A percentile compares a stretch with the other conserved stretches of the same genome.
Conservation (phyloP, 495 filamentous ascomycete species). For the Aspergillus panamensis region DNA sequence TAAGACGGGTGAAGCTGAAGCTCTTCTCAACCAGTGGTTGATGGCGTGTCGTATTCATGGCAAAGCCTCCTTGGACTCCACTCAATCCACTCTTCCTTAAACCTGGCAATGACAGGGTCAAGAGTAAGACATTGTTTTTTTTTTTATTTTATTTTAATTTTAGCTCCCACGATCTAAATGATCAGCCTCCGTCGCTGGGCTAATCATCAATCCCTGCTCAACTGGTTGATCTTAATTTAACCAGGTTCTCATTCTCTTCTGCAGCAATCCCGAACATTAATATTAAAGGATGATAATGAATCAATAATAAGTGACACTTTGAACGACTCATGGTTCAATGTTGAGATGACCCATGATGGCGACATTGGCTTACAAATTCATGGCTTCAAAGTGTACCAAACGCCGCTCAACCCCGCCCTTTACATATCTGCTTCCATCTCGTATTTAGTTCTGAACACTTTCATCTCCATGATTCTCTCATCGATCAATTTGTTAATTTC, state of each 20-base stretch:
- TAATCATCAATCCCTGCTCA: background rate
- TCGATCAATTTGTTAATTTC: background rate
- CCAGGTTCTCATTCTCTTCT: background rate
- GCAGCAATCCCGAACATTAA: too few relatives aligned
- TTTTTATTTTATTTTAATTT: too few relatives aligned
- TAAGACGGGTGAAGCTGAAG: constrained; percentile 1
- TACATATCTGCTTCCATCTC: background rate
- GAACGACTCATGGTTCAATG: too few relatives aligned
- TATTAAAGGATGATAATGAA: too few relatives aligned
- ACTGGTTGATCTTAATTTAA: background rate
- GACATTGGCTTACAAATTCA: background rate
- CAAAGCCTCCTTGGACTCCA: background rate
- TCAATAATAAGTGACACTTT: too few relatives aligned
- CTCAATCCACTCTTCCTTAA: background rate
- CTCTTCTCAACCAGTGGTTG: background rate
- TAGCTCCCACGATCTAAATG: background rate
- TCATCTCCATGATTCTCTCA: background rate
- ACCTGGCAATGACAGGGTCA: too few relatives aligned
- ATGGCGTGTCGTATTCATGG: background rate
- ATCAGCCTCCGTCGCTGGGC: background rate
- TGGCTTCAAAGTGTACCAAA: background rate
- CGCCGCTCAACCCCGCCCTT: background rate
- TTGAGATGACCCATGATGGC: background rate
- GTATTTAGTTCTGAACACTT: background rate
- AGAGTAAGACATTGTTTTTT: too few relatives aligned